Percentiles rank a stretch among this genome's conserved stretches.
phyloP scores from a whole-genome alignment of 805 yeast species.

The Danielia reshetovae region DNA sequence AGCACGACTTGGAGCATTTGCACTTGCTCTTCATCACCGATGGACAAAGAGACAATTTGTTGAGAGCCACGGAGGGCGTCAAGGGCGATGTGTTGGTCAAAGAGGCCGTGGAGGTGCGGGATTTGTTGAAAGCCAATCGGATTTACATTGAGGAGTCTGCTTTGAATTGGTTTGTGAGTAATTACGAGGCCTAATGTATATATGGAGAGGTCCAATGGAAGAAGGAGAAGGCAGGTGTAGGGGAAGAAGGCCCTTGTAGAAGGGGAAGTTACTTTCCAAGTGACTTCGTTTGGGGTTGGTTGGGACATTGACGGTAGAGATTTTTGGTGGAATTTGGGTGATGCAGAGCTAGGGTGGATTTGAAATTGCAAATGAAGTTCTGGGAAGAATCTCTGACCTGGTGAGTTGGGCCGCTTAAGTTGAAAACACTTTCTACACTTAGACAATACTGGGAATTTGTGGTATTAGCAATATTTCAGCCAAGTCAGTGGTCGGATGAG shows the following conservation, averaged over 20 bases:
- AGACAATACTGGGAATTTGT: too few relatives aligned
- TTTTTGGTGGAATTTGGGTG: neutral
- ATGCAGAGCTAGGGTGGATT: too few relatives aligned
- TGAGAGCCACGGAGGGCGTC: constrained; percentile 53
- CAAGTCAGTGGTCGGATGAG: too few relatives aligned
- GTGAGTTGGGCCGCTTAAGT: too few relatives aligned
- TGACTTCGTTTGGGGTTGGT: neutral
- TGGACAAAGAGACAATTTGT: constrained; percentile 55
- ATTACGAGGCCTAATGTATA: constrained; percentile 20
- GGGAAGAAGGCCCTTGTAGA: neutral
- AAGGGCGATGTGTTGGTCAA: constrained; percentile 64
- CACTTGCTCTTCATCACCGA: constrained; percentile 67
- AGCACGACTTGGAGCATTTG: constrained; percentile 47
- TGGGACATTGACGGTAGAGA: neutral
- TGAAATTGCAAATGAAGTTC: too few relatives aligned
- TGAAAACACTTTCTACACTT: too few relatives aligned
- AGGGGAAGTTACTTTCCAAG: neutral
- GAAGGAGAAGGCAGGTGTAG: neutral
- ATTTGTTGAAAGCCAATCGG: constrained; percentile 73
- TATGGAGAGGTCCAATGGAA: constrained; percentile 2
- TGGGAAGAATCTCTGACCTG: too few relatives aligned
- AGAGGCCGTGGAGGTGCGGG: constrained; percentile 81
- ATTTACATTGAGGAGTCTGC: constrained; percentile 71
- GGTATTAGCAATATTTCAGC: too few relatives aligned
- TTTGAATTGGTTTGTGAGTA: constrained; percentile 52